phyloP scores from a whole-genome alignment of 2,329 filamentous ascomycete genomes.

The Monosporascus sp. region DNA sequence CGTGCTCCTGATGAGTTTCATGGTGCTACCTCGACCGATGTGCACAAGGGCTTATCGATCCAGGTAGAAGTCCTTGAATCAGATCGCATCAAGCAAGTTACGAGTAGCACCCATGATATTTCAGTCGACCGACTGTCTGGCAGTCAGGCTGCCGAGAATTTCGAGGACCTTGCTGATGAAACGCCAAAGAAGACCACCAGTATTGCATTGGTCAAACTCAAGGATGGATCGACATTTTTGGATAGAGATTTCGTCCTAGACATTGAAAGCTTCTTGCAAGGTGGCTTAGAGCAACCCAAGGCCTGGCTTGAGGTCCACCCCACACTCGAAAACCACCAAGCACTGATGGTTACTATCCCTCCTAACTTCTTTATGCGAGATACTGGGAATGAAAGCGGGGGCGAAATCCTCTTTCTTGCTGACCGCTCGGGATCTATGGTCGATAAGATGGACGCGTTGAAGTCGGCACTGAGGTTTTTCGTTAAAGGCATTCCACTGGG shows the following conservation, averaged over 20 bases:
- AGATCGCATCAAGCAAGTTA: constrained; percentile 7
- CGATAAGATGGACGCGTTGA: constrained; percentile 41
- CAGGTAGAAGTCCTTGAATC: constrained; percentile 10
- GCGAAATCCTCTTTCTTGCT: constrained; percentile 12
- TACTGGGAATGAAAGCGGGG: not conserved
- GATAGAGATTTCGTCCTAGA: constrained; percentile 23
- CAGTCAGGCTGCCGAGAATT: constrained; percentile 8
- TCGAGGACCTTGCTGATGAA: not conserved
- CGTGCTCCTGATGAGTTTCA: constrained; percentile 9
- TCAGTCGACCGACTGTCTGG: constrained; percentile 7
- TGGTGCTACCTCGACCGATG: not conserved
- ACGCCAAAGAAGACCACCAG: not conserved
- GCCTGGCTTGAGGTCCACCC: constrained; percentile 22
- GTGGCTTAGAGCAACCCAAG: constrained; percentile 7
- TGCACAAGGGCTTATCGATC: constrained; percentile 7
- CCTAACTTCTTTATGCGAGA: constrained; percentile 7
- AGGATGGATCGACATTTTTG: constrained; percentile 7
- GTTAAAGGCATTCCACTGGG: constrained; percentile 47
- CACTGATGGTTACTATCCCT: constrained; percentile 23
- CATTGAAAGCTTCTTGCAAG: constrained; percentile 10
- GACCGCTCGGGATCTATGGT: constrained; percentile 36
- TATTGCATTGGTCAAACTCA: constrained; percentile 6
- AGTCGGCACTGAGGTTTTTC: constrained; percentile 49
- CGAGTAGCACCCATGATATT: constrained; percentile 16
- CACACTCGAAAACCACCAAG: constrained; percentile 14